Percentiles rank a stretch among this genome's conserved stretches.
phyloP scores from a whole-genome alignment of 805 yeast genomes.

The Candida peoriensis region DNA sequence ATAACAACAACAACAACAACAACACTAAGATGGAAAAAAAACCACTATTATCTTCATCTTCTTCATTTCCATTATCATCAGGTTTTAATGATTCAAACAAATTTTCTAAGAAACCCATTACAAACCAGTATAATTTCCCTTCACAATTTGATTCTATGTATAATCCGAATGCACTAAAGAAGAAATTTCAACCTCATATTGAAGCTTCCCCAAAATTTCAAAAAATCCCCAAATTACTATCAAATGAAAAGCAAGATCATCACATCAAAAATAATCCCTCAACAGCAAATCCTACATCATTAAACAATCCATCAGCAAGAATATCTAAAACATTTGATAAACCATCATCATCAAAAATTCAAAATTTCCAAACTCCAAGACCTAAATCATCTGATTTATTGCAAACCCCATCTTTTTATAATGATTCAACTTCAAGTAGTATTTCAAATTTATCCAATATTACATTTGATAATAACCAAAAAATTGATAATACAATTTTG shows the following conservation, averaged over 20 bases:
- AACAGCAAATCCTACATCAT: too few relatives aligned
- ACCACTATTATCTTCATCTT: too few relatives aligned
- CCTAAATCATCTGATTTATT: constrained; percentile 25
- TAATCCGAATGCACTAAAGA: constrained; percentile 1
- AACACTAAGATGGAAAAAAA: too few relatives aligned
- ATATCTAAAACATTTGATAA: too few relatives aligned
- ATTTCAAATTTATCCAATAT: constrained; percentile 22
- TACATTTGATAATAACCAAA: constrained; percentile 20
- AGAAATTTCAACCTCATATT: constrained; percentile 12
- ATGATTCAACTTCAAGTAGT: constrained; percentile 21
- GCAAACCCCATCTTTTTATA: constrained; percentile 24
- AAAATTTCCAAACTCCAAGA: constrained; percentile 24
- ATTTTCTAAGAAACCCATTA: neutral
- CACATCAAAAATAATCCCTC: neutral
- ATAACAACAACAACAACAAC: neutral
- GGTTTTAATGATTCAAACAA: neutral
- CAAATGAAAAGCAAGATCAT: too few relatives aligned
- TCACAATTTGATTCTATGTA: constrained; percentile 4
- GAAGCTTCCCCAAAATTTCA: constrained; percentile 18
- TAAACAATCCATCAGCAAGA: too few relatives aligned
- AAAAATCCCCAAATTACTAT: constrained; percentile 17
- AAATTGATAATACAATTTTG: constrained; percentile 3
- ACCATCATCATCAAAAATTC: constrained; percentile 9
- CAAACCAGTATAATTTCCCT: neutral
- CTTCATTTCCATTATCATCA: neutral